Evolutionary conservation across 257 asterid species (phyloP).

Genomic region (Forsythia viridissima): DNA sequence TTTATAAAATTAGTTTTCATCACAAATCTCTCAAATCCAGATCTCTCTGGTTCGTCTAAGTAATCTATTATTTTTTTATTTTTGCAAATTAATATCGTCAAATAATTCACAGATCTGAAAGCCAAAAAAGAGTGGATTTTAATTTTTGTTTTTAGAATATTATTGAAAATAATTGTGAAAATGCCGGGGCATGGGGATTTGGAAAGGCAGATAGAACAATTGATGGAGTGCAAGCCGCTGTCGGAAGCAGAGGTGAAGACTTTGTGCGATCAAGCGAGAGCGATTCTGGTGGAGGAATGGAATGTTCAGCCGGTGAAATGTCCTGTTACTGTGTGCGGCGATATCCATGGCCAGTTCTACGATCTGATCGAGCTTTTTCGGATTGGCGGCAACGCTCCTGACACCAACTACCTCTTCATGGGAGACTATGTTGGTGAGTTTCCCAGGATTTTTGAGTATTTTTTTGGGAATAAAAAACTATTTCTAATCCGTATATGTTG

Average conservation of each 20-base stretch:
- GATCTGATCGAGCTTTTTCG: conserved; percentile 88
- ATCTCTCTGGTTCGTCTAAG: conserved; percentile 38
- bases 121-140: conserved; percentile 19
- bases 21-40: conserved; percentile 29
- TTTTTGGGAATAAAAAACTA: neutral
- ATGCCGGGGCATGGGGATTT: conserved; percentile 90
- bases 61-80: neutral
- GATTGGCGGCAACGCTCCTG: conserved; percentile 86
- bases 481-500: conserved; percentile 10
- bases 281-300: conserved; percentile 86
- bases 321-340: conserved; percentile 94
- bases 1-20: conserved; percentile 7
- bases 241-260: conserved; percentile 75
- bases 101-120: conserved; percentile 44
- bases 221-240: conserved; percentile 92
- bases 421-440: conserved; percentile 92
- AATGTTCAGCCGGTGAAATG: conserved; percentile 96
- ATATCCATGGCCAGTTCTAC: conserved; percentile 88
- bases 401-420: conserved; percentile 91
- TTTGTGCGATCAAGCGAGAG: conserved; percentile 86
- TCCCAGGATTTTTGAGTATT: conserved; percentile 6
- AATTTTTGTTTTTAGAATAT: neutral
- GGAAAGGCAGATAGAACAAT: conserved; percentile 82
- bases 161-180: conserved; percentile 21
- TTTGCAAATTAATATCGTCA: conserved; percentile 13